Evolutionary conservation across 1,139 yeast species (phyloP), one percentile per base, ranked within the genome.

Genomic region (Suhomyces maxii): DNA sequence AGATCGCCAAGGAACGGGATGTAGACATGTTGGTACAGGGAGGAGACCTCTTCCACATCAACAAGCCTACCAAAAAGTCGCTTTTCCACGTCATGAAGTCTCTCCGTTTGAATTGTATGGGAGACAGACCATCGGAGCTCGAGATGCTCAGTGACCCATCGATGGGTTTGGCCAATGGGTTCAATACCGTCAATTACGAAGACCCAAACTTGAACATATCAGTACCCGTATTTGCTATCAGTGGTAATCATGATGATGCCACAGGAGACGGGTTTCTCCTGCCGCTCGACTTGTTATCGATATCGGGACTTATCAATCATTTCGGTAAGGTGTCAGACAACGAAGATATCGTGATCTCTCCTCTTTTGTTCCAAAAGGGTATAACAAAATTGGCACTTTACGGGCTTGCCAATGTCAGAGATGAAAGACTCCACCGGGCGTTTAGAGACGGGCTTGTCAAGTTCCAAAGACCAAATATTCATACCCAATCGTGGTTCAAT

Each of bases 181-280:
- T 86, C 53, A 79, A 83, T 45, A 80, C 81, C 43, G 87, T 91
- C 35, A 90, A 91, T 59, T 93, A 89, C 62, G 95, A 89, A 58
- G 98, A 93, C 62, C 90, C 91, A 3, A 89, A 93, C 64, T 68
- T 89, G 49, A 93, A 93, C 63, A 84, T 93, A 2, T 83, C 95
- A 0, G 80, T 90, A n/a, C 99, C 99, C 0, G 80, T 93, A 18
- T 90, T 93, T 73, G 95, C 95, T 9, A 93, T 95, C 8, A 84
- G 93, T 47, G 99, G 99, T 3, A 93, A 93, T 59, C 99, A 93
- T 64, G 99, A 93, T 64, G 99, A 93, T 67, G 90, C 97, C 1
- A 88, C 97, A 0, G 99, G 99, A 0, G 88, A 84, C 42, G 87
- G 86, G 3, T 69, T 89, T 49, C 70, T 93, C n/a, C 84, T 91